Evolutionary conservation across 2,329 filamentous ascomycete species (phyloP).

Genomic region (Neonectria coccinea): DNA sequence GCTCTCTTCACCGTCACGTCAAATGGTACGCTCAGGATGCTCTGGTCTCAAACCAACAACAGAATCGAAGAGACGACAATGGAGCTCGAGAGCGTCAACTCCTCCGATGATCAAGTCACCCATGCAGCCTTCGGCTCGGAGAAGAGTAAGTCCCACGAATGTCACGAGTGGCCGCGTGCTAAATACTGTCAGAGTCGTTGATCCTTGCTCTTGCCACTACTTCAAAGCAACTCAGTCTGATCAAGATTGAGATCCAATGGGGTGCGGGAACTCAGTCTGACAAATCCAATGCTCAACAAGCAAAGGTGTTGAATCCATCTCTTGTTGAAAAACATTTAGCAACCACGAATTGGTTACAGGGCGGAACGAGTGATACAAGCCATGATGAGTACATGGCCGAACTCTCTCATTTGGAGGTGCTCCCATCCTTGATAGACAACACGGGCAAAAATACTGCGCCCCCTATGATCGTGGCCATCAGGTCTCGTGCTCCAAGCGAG

Average conservation of each 20-base stretch:
- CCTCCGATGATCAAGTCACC: conserved; percentile 80
- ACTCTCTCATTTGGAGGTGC: conserved; percentile 80
- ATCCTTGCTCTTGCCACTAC: conserved; percentile 76
- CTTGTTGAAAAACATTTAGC: conserved; percentile 68
- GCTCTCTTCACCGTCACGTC: conserved; percentile 82
- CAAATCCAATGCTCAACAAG: conserved; percentile 62
- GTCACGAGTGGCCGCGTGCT: conserved; percentile 12
- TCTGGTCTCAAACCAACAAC: conserved; percentile 80
- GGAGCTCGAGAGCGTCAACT: conserved; percentile 80
- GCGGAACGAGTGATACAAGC: conserved; percentile 56
- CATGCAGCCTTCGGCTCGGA: conserved; percentile 83
- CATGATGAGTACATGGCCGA: conserved; percentile 67
- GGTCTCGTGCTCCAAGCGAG: conserved; percentile 69
- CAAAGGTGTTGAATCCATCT: conserved; percentile 62
- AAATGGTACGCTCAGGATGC: conserved; percentile 78
- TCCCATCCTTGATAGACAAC: conserved; percentile 74
- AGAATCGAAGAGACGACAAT: conserved; percentile 77
- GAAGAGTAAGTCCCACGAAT: conserved; percentile 65
- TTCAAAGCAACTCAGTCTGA: conserved; percentile 78
- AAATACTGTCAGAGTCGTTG: conserved; percentile 60
- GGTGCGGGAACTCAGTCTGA: conserved; percentile 63
- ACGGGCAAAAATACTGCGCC: conserved; percentile 65
- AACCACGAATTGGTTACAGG: conserved; percentile 67
- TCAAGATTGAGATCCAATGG: conserved; percentile 82
- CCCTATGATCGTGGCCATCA: conserved; percentile 78